These are phyloP conservation scores for Dioscorea dumetorum DNA, from an alignment of 106 monocot genomes.

Conservation along the genomic window DNA sequence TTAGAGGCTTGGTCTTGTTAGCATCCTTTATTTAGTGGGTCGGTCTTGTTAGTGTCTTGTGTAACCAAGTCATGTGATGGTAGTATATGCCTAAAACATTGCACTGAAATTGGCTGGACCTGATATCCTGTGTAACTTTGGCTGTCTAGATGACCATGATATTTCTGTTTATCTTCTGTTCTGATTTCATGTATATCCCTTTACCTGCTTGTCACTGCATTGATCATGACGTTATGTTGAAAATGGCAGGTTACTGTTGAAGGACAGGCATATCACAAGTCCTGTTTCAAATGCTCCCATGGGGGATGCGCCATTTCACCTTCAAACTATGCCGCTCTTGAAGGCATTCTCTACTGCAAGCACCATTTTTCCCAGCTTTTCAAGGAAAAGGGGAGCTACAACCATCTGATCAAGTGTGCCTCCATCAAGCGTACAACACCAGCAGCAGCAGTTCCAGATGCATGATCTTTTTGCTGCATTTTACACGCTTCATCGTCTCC, in stretches of 20 bases:
- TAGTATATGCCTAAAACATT: no score
- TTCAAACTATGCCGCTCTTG: slow-evolving; percentile 61
- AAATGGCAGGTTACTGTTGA: slow-evolving; percentile 55
- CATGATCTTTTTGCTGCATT: slow-evolving; percentile 5
- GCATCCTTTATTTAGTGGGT: no score
- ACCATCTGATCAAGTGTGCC: slow-evolving; percentile 71
- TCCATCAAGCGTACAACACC: slow-evolving; percentile 48
- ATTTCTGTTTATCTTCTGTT: no score
- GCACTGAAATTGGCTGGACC: no score
- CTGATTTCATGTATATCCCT: no score
- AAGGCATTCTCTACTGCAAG: slow-evolving; percentile 86
- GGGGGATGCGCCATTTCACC: slow-evolving; percentile 62
- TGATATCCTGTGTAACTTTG: no score
- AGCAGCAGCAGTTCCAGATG: slow-evolving; percentile 25
- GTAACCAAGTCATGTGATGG: no score
- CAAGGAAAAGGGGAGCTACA: slow-evolving; percentile 96
- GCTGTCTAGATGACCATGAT: no score
- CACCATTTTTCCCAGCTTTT: slow-evolving; percentile 90
- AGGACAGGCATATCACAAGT: slow-evolving; percentile 51
- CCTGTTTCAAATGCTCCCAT: slow-evolving; percentile 72
- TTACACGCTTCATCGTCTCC: no score
- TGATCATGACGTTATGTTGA: not conserved
- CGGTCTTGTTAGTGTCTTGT: no score
- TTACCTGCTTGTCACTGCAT: no score
- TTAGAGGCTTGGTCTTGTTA: no score